phyloP scores from a whole-genome alignment of 768 basidiomycete species.

The Amanita rubescens region DNA sequence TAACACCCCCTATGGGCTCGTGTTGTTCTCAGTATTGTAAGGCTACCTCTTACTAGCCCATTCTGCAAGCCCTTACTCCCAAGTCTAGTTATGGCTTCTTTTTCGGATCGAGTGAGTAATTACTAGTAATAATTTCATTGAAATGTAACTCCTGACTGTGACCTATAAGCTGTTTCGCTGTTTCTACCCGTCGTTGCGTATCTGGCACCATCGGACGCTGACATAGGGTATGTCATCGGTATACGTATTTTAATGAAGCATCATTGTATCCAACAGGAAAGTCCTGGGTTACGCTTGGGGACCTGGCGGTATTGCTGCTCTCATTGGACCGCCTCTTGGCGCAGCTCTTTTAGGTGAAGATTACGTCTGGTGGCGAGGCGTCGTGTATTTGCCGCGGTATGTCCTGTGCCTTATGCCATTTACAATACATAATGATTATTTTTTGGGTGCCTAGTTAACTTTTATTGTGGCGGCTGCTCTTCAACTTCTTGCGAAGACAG shows the following conservation, averaged over 20 bases:
- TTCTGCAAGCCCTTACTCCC: neutral
- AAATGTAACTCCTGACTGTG: too few species aligned
- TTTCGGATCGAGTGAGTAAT: conserved; percentile 6
- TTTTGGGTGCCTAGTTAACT: neutral
- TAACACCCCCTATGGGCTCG: conserved; percentile 3
- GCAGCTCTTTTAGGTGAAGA: conserved; percentile 5
- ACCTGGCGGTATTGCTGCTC: conserved; percentile 6
- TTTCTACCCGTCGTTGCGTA: conserved; percentile 1
- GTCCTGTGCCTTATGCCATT: neutral
- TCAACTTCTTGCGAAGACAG: conserved; percentile 4
- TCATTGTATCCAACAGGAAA: neutral
- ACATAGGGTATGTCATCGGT: conserved; percentile 3
- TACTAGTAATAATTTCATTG: neutral
- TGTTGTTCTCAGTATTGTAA: conserved; percentile 4
- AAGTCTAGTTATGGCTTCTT: conserved; percentile 6
- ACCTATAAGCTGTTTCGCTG: conserved; percentile 2
- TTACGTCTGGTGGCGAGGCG: conserved; percentile 10
- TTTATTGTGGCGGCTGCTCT: conserved; percentile 2
- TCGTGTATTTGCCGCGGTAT: conserved; percentile 7
- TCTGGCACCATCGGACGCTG: conserved; percentile 5
- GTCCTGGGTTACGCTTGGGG: conserved; percentile 6
- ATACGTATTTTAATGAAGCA: neutral
- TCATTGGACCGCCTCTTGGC: conserved; percentile 6
- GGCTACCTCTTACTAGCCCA: neutral
- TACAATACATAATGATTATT: neutral